These are phyloP conservation scores for Cyathus striatus DNA, from an alignment of 768 basidiomycete genomes.

Conservation along the genomic window DNA sequence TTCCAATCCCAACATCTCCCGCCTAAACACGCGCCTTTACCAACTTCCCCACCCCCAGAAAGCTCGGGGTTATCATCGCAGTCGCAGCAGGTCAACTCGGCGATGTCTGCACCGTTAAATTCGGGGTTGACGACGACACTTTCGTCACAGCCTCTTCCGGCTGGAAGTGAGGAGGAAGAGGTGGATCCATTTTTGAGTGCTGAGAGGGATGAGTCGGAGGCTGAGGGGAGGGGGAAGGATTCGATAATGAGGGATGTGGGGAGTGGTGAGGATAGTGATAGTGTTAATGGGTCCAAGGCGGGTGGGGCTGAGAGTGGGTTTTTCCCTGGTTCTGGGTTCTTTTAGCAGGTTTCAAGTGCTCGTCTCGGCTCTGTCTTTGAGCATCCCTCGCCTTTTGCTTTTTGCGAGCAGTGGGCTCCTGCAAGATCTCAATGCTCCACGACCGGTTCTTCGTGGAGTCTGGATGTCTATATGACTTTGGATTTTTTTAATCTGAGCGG, in stretches of 20 bases:
- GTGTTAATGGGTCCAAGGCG: slow-evolving; percentile 15
- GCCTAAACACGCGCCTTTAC: neutral
- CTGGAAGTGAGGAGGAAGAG: slow-evolving; percentile 31
- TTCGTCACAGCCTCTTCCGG: slow-evolving; percentile 1
- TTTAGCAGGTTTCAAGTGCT: slow-evolving; percentile 9
- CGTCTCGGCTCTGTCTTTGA: too few relatives aligned
- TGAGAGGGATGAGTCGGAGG: slow-evolving; percentile 16
- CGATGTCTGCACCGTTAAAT: slow-evolving; percentile 13
- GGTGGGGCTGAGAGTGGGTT: slow-evolving; percentile 24
- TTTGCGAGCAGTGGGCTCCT: too few relatives aligned
- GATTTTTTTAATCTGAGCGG: too few relatives aligned
- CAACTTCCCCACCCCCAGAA: slow-evolving; percentile 7
- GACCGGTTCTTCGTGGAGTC: too few relatives aligned
- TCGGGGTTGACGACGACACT: slow-evolving; percentile 9
- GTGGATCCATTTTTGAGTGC: slow-evolving; percentile 32
- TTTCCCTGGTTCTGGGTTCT: slow-evolving; percentile 34
- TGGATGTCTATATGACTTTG: too few relatives aligned
- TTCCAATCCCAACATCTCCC: neutral
- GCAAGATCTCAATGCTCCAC: too few relatives aligned
- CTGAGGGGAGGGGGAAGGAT: slow-evolving; percentile 36
- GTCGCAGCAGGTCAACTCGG: too few relatives aligned
- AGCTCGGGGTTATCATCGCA: too few relatives aligned
- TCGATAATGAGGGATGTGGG: slow-evolving; percentile 27
- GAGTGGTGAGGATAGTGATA: slow-evolving; percentile 8
- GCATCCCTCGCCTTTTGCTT: too few relatives aligned